Evolutionary conservation across 176 grass and related monocot genomes (phyloP).

Genomic region (Oryza coarctata): DNA sequence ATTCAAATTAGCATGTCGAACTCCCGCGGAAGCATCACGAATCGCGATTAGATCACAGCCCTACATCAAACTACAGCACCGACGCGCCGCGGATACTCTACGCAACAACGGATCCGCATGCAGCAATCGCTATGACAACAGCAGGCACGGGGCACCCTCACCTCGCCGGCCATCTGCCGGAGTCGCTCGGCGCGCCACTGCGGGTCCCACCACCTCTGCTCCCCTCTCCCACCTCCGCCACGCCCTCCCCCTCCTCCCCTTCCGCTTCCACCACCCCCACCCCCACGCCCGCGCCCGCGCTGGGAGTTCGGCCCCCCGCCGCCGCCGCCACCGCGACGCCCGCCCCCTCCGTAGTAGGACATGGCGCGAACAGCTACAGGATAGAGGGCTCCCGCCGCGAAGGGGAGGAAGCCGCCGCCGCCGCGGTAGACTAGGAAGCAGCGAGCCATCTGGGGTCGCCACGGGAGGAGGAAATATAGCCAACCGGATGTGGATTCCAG

Average conservation of each 20-base stretch:
- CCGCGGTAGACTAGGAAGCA: neutral
- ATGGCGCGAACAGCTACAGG: conserved; percentile 35
- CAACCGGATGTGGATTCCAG: neutral
- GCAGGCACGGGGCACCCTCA: too few relatives aligned
- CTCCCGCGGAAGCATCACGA: neutral
- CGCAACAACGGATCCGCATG: neutral
- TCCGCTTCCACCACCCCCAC: conserved; percentile 32
- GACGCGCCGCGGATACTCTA: neutral
- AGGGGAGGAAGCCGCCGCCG: neutral
- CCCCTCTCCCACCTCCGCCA: conserved; percentile 54
- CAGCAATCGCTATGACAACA: neutral
- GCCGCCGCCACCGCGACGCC: conserved; percentile 2
- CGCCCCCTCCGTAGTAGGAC: conserved; percentile 66
- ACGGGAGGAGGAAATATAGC: neutral
- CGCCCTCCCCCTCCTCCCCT: conserved; percentile 35
- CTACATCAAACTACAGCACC: neutral
- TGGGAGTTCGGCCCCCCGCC: conserved; percentile 50
- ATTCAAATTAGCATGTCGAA: neutral
- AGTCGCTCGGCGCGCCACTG: conserved; percentile 87
- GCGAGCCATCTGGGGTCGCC: conserved; percentile 34
- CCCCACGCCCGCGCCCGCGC: conserved; percentile 46
- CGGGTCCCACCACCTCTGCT: conserved; percentile 93
- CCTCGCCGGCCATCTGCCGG: conserved; percentile 71
- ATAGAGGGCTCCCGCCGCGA: neutral
- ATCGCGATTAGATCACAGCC: neutral